These are phyloP conservation scores for Stephanodiscus triporus DNA, from an alignment of 108 stramenopile genomes.

Conservation along the genomic window DNA sequence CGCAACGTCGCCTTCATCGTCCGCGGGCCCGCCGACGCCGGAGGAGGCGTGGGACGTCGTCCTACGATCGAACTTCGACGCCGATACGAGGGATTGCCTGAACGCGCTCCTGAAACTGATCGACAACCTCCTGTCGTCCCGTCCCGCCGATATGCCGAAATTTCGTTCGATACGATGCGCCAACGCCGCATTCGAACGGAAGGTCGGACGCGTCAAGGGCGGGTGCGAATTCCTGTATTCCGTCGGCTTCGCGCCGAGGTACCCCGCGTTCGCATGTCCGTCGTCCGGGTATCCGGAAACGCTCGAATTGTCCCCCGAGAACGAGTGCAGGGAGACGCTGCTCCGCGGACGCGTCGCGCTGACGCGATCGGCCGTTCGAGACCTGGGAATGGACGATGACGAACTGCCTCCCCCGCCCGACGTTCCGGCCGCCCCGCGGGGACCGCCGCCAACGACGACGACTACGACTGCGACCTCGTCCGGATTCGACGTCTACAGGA, in stretches of 20 bases:
- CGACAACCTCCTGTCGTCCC: conserved; percentile 70
- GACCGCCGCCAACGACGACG: neutral
- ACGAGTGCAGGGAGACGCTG: conserved; percentile 48
- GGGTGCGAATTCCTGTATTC: conserved; percentile 68
- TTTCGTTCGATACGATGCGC: conserved; percentile 67
- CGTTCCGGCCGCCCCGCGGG: neutral
- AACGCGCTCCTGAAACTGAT: conserved; percentile 71
- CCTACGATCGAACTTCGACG: conserved; percentile 68
- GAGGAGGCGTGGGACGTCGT: conserved; percentile 49
- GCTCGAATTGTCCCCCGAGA: conserved; percentile 42
- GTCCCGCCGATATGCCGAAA: conserved; percentile 57
- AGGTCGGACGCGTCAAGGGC: conserved; percentile 57
- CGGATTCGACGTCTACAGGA: conserved; percentile 70
- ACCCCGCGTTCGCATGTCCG: conserved; percentile 31
- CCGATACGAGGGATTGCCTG: conserved; percentile 59
- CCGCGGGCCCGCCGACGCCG: no score
- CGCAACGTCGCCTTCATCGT: neutral
- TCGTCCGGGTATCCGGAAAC: conserved; percentile 13
- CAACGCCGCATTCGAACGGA: conserved; percentile 63
- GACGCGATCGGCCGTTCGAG: conserved; percentile 43
- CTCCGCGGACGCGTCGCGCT: conserved; percentile 53
- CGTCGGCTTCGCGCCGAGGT: conserved; percentile 62
- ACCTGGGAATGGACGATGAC: conserved; percentile 49
- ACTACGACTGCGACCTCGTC: conserved; percentile 10
- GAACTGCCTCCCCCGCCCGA: conserved; percentile 51